Base-by-base conservation (phyloP, 2,329 filamentous ascomycete genomes). In the Fusarium abutilonis region DNA sequence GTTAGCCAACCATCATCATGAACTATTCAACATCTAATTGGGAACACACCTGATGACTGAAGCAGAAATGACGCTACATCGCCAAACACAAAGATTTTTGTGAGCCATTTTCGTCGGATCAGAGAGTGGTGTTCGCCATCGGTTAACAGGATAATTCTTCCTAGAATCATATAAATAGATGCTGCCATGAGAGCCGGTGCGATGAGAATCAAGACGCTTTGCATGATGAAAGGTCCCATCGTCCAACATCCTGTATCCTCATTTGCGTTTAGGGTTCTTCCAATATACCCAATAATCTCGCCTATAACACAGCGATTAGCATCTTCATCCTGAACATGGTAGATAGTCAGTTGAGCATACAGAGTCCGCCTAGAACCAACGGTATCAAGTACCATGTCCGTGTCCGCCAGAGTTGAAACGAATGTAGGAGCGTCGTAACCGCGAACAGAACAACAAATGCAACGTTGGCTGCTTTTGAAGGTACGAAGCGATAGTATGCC, bases 11-110 rank as follows among this genome's bases (percentile, higher is more conserved):
- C 8, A 34, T 29, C 4, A n/a, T n/a, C 8, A 31, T 9, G 5
- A 15, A n/a, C 8, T 15, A 17, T 21, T 9, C 23, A 13, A 28
- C 4, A 7, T 17, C 17, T 4, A 47, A n/a, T 4, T 11, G 17
- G 6, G 2, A 3, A 9, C 44, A 21, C 36, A 53, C 60, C 56
- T 4, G 68, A 63, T 4, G 66, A 65, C 35, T 75, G 73, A 7
- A 74, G 49, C n/a, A 72, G 53, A 2, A 84, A 78, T 7, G 77
- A 80, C 0, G 81, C 40, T 0, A 83, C 70, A 52, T 85, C 82
- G n/a, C 80, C 81, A n/a, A 74, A 62, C 4, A 85, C 80, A 55
- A 84, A 85, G 17, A 83, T 71, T 63, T 81, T 82, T 10, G 82
- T 83, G 15, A 84, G 68, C 76, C 78, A 81, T 9, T 50, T 74